These are phyloP conservation scores for Diaporthe batatas DNA, from an alignment of 2,329 filamentous ascomycete species.

Conservation along the genomic window DNA sequence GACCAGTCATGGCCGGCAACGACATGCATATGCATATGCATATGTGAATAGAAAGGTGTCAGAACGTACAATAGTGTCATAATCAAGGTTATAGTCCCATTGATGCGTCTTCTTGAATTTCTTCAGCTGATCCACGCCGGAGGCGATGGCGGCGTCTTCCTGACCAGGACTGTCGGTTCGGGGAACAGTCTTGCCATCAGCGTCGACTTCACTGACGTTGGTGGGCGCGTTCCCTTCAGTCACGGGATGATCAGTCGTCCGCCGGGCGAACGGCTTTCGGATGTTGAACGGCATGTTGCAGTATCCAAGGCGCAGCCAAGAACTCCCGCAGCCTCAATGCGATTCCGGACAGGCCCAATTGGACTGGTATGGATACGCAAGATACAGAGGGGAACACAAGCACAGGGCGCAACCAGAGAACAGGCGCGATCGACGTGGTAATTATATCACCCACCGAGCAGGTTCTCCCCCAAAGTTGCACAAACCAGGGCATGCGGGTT, in stretches of 20 bases:
- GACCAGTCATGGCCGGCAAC: not conserved
- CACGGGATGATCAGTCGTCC: slow-evolving; percentile 38
- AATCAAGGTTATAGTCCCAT: slow-evolving; percentile 40
- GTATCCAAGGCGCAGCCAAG: not conserved
- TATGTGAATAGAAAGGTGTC: not conserved
- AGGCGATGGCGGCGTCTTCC: slow-evolving; percentile 24
- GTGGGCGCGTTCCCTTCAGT: slow-evolving; percentile 16
- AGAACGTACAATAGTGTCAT: slow-evolving; percentile 37
- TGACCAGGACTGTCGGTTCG: not conserved
- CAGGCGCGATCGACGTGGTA: not conserved
- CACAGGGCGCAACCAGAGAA: not conserved
- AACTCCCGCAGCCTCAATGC: slow-evolving; percentile 11
- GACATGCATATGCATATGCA: not conserved
- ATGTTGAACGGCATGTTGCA: slow-evolving; percentile 36
- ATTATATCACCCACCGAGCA: slow-evolving; percentile 2
- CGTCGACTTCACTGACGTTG: slow-evolving; percentile 7
- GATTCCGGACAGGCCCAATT: not conserved
- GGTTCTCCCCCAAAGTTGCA: not conserved
- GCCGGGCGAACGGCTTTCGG: slow-evolving; percentile 35
- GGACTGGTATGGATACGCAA: not conserved
- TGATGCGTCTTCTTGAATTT: slow-evolving; percentile 40
- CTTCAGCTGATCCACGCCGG: slow-evolving; percentile 38
- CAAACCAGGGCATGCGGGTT: not conserved
- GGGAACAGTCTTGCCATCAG: slow-evolving; percentile 33
- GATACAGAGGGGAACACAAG: not conserved